These are phyloP conservation scores for Avena insularis DNA, from an alignment of 176 grass and related monocot species.

Conservation along the genomic window DNA sequence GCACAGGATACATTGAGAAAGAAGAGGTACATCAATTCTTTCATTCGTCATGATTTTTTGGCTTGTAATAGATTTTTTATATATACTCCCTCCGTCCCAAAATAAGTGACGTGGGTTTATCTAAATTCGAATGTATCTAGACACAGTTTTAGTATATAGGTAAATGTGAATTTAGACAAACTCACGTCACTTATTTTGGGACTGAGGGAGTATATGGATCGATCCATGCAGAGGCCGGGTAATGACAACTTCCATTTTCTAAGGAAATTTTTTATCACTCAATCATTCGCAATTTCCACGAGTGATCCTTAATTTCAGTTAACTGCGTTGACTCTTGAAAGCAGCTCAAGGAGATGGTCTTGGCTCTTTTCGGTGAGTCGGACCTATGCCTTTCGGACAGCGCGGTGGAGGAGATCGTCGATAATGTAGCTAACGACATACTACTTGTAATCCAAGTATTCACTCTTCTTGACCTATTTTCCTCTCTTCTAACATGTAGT, in stretches of 20 bases:
- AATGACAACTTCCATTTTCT: too few species aligned
- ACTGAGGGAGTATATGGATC: too few species aligned
- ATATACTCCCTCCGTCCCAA: too few species aligned
- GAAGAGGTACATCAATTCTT: constrained; percentile 54
- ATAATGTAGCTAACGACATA: constrained; percentile 48
- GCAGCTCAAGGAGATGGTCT: constrained; percentile 80
- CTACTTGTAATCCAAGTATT: not conserved
- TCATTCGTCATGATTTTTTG: not conserved
- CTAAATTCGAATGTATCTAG: too few species aligned
- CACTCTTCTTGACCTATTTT: not conserved
- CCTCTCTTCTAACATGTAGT: not conserved
- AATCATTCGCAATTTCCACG: not conserved
- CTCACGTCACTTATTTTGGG: too few species aligned
- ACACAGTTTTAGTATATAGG: too few species aligned
- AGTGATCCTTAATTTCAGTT: not conserved
- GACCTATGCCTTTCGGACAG: constrained; percentile 61
- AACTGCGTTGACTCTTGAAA: not conserved
- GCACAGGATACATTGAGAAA: constrained; percentile 79
- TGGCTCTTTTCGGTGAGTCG: constrained; percentile 69
- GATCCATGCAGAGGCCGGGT: too few species aligned
- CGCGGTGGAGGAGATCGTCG: constrained; percentile 59
- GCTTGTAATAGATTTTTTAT: too few species aligned
- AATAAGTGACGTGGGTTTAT: too few species aligned
- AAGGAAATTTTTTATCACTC: too few species aligned
- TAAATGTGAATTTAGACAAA: too few species aligned